A percentile compares a stretch with the other conserved stretches of the same genome.
Evolutionary conservation across 805 yeast genomes (phyloP).

Genomic region (Pichia ethanolica): DNA sequence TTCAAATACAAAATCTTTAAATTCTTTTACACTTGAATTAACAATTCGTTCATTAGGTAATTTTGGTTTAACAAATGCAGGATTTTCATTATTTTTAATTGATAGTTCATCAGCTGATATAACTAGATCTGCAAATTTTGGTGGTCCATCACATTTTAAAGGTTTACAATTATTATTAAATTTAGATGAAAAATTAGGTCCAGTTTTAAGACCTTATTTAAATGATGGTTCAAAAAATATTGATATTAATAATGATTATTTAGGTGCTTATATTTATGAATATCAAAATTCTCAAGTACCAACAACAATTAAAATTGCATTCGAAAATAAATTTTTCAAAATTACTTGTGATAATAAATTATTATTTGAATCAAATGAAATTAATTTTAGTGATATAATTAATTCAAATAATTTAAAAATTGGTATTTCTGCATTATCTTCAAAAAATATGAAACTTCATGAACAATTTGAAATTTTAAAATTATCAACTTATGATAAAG

Average conservation of each 20-base stretch:
- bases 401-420: constrained; percentile 31
- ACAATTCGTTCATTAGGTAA: constrained; percentile 57
- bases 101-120: constrained; percentile 28
- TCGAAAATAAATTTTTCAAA: constrained; percentile 38
- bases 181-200: constrained; percentile 35
- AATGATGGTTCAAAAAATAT: constrained; percentile 48
- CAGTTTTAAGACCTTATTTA: constrained; percentile 49
- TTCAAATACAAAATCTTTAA: constrained; percentile 13
- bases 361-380: constrained; percentile 56
- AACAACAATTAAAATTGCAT: constrained; percentile 56
- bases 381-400: constrained; percentile 34
- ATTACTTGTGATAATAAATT: constrained; percentile 68
- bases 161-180: constrained; percentile 61
- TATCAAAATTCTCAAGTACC: constrained; percentile 70
- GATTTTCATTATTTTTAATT: constrained; percentile 52
- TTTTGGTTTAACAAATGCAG: constrained; percentile 43
- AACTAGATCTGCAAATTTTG: constrained; percentile 31
- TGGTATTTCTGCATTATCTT: constrained; percentile 48
- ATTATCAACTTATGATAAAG: constrained; percentile 46
- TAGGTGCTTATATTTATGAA: constrained; percentile 28
- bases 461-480: constrained; percentile 63
- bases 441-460: constrained; percentile 26
- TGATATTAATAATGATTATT: constrained; percentile 16
- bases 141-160: constrained; percentile 52
- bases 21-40: constrained; percentile 43